phyloP scores from a whole-genome alignment of 345 rosid species.

The Arabidopsis arenosa region DNA sequence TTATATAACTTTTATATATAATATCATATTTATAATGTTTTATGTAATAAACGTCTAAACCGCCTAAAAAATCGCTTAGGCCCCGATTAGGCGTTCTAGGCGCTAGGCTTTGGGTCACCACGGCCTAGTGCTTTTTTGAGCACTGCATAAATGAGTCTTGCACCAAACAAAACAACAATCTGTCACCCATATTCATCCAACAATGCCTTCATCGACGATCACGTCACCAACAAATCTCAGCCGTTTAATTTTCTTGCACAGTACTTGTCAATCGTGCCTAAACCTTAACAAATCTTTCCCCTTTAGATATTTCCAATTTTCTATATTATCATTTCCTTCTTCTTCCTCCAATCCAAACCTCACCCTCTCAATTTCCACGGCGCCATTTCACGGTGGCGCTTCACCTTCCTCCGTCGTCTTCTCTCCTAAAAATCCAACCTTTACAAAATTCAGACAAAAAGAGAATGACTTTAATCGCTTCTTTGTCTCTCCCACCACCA shows the following conservation, averaged over 20 bases:
- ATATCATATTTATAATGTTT: too few species aligned
- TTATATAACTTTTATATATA: too few species aligned
- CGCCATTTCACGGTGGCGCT: slow-evolving; percentile 45
- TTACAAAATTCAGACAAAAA: not conserved
- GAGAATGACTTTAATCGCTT: slow-evolving; percentile 52
- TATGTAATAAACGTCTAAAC: too few species aligned
- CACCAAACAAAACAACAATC: slow-evolving; percentile 8
- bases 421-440: not conserved
- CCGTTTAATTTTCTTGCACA: not conserved
- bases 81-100: too few species aligned
- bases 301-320: not conserved
- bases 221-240: slow-evolving; percentile 19
- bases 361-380: slow-evolving; percentile 38
- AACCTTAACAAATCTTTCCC: slow-evolving; percentile 11
- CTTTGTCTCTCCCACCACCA: slow-evolving; percentile 39
- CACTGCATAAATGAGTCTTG: too few species aligned
- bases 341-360: slow-evolving; percentile 36
- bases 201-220: not conserved
- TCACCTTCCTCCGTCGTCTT: not conserved
- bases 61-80: too few species aligned
- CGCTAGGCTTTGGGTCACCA: too few species aligned
- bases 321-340: slow-evolving; percentile 15
- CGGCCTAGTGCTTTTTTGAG: too few species aligned
- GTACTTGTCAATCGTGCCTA: slow-evolving; percentile 11
- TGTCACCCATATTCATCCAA: not conserved